Evolutionary conservation across 176 grass and related monocot species (phyloP), one percentile per base, ranked within the genome.

Genomic region (Rhynchospora breviuscula): DNA sequence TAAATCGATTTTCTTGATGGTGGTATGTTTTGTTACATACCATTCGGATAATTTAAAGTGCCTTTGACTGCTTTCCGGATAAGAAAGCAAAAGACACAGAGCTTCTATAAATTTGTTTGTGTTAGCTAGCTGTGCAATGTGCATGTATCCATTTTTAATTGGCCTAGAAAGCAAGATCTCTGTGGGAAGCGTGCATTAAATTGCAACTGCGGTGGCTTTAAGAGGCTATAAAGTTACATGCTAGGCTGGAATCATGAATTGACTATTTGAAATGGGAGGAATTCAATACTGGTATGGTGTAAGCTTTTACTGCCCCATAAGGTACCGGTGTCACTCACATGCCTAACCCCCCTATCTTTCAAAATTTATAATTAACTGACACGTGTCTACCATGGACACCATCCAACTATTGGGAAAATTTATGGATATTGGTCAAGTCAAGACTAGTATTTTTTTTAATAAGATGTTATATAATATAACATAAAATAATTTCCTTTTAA

Each of bases 251-350:
- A 63, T 29, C 81, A 66, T 74, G 59, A 86, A 89, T 94, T 91
- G 87, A 93, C 84, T 87, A 85, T 88, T 88, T 77, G 79, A 83
- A 88, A 84, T 68, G 72, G 54, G 84, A 68, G 85, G 71, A 49
- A 81, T 88, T 78, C 84, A 90, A 79, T 51, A 52, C 44, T 13
- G 44, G 68, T 72, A 72, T 47, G 68, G 35, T 47, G 68, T 72
- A 73, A 73, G 79, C 29, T 76, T 88, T 88, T 52, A 62, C 85
- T 59, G 69, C 45, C 0, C n/a, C 69, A 73, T 49, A 1, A 76
- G 72, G 72, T 53, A 76, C 71, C 21, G 71, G 22, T 76, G 48
- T 46, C 21, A 17, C 47, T 77, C 72, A 77, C 72, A 31, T 76
- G 72, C 48, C 47, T 76, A 25, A 3, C 19, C 19, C 18, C 17